Percentiles rank a stretch among this genome's conserved stretches.
Conservation (phyloP, 2,329 filamentous ascomycete species). For the Fusarium temperatum region DNA sequence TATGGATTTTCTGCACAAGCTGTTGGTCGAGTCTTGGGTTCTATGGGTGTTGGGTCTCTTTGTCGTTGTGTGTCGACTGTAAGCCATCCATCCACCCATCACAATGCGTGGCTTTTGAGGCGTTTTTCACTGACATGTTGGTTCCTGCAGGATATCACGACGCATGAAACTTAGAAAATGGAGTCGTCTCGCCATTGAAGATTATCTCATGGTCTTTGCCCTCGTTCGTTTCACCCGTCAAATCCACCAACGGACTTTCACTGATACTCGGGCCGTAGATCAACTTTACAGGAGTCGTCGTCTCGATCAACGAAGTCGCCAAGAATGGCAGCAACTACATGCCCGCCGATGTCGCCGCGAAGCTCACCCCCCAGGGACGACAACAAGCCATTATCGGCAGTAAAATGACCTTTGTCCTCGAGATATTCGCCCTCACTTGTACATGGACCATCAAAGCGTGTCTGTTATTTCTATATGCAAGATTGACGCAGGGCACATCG, state of each 20-base stretch:
- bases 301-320: constrained; percentile 54
- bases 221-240: constrained; percentile 42
- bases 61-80: constrained; percentile 40
- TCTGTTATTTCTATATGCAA: constrained; percentile 60
- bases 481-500: constrained; percentile 55
- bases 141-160: constrained; percentile 38
- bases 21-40: constrained; percentile 45
- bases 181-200: constrained; percentile 61
- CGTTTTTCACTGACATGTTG: not conserved
- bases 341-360: constrained; percentile 46
- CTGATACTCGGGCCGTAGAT: constrained; percentile 9
- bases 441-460: constrained; percentile 64
- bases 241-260: constrained; percentile 1
- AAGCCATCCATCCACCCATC: not conserved
- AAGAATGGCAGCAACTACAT: constrained; percentile 57
- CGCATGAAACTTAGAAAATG: constrained; percentile 54
- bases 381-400: constrained; percentile 58
- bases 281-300: constrained; percentile 53
- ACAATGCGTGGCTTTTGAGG: not conserved
- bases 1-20: constrained; percentile 41
- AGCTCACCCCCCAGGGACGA: constrained; percentile 57
- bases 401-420: constrained; percentile 62
- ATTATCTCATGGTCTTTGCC: constrained; percentile 65
- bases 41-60: constrained; percentile 42
- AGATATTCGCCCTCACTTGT: constrained; percentile 60